These are phyloP conservation scores for Mycena olivaceomarginata DNA, from an alignment of 768 basidiomycete species.

Conservation along the genomic window DNA sequence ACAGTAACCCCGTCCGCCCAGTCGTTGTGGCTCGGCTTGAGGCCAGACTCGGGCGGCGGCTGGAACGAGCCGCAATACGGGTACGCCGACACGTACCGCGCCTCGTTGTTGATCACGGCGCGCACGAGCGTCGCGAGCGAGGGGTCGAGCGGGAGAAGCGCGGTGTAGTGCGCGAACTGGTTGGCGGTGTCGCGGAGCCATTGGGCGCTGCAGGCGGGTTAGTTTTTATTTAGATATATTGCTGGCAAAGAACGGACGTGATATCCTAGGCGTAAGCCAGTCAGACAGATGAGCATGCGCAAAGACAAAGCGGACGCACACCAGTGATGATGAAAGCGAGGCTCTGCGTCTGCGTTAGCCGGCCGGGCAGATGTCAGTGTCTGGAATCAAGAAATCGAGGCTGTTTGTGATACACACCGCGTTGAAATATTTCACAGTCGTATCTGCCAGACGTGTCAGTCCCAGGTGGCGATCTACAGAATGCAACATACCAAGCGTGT, in stretches of 20 bases:
- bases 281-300: constrained; percentile 11
- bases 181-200: constrained; percentile 91
- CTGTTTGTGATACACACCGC: constrained; percentile 39
- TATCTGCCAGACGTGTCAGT: constrained; percentile 66
- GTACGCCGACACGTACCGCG: constrained; percentile 81
- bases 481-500: constrained; percentile 77
- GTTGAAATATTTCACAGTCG: constrained; percentile 87
- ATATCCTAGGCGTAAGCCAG: constrained; percentile 71
- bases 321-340: constrained; percentile 90
- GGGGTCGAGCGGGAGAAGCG: constrained; percentile 73
- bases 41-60: constrained; percentile 84
- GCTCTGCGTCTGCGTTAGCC: constrained; percentile 67
- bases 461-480: constrained; percentile 2
- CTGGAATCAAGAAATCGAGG: no score
- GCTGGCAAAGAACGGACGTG: constrained; percentile 67
- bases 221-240: no score
- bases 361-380: no score
- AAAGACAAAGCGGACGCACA: constrained; percentile 58
- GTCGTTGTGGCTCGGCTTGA: constrained; percentile 77
- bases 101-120: constrained; percentile 90
- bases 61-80: constrained; percentile 92
- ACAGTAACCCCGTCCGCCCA: constrained; percentile 84
- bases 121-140: constrained; percentile 80
- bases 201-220: constrained; percentile 74
- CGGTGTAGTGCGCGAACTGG: constrained; percentile 86